These are phyloP conservation scores for Sphagnum fallax DNA, from an alignment of 228 moss, liverwort and hornwort genomes.

Conservation along the genomic window DNA sequence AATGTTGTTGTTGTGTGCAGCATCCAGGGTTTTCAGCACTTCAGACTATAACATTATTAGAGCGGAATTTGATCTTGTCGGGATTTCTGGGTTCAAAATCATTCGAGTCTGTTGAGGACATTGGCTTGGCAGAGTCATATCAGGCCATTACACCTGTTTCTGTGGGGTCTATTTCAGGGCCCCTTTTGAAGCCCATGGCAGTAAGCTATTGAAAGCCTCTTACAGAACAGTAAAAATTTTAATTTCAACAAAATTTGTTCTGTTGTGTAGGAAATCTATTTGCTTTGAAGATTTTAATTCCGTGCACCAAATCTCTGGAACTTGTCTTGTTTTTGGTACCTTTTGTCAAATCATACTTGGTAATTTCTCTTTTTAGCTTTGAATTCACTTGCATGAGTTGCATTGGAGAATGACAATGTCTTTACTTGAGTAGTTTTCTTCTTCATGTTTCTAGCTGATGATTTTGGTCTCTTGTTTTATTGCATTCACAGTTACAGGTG, in stretches of 20 bases:
- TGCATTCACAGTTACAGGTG: constrained; percentile 29
- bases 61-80: constrained; percentile 63
- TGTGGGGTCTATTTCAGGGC: constrained; percentile 21
- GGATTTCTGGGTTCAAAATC: constrained; percentile 49
- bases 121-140: constrained; percentile 46
- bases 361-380: too few species aligned
- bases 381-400: not conserved
- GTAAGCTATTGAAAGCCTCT: constrained; percentile 21
- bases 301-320: too few species aligned
- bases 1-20: constrained; percentile 10
- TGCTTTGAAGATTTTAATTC: too few species aligned
- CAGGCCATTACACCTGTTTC: constrained; percentile 12
- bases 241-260: too few species aligned
- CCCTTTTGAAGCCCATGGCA: constrained; percentile 56
- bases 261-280: too few species aligned
- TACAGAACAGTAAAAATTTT: too few species aligned
- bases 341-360: too few species aligned
- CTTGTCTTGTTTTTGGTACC: too few species aligned
- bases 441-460: not conserved
- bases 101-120: constrained; percentile 48
- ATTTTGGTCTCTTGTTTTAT: not conserved
- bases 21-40: constrained; percentile 14
- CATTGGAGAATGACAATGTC: too few species aligned
- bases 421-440: not conserved
- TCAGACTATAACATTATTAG: constrained; percentile 51